phyloP scores from a whole-genome alignment of 2,329 filamentous ascomycete species.

The Chrysoporthe cubensis region DNA sequence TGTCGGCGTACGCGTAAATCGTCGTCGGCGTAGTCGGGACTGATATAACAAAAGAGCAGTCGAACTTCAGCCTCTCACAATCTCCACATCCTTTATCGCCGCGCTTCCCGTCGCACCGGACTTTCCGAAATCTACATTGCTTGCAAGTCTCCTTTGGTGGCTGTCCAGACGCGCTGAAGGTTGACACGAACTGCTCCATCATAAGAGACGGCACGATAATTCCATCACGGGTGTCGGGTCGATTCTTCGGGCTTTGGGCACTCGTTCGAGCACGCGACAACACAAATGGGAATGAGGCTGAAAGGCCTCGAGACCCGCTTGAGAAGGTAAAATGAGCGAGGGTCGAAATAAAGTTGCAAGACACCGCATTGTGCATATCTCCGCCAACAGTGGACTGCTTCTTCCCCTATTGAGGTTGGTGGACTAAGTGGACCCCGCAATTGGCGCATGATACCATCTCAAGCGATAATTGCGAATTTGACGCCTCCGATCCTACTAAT shows the following conservation, averaged over 20 bases:
- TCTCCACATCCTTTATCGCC: constrained; percentile 26
- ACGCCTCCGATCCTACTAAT: constrained; percentile 12
- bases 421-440: constrained; percentile 26
- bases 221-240: constrained; percentile 4
- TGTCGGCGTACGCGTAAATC: constrained; percentile 12
- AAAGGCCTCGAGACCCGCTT: constrained; percentile 15
- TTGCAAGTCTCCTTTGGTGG: constrained; percentile 28
- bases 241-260: neutral
- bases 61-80: constrained; percentile 27
- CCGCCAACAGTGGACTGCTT: constrained; percentile 9
- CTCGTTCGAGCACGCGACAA: neutral
- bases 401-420: constrained; percentile 14
- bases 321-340: constrained; percentile 15
- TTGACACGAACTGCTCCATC: constrained; percentile 29
- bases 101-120: constrained; percentile 21
- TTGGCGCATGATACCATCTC: constrained; percentile 29
- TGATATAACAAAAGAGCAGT: constrained; percentile 25
- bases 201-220: neutral
- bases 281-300: constrained; percentile 11
- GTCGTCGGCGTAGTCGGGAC: constrained; percentile 24
- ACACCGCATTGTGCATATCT: constrained; percentile 28
- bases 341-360: constrained; percentile 22
- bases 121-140: constrained; percentile 28
- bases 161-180: constrained; percentile 28
- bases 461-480: constrained; percentile 29